Conservation (phyloP, 23 red algal genomes). For the Pyropia yezoensis region DNA sequence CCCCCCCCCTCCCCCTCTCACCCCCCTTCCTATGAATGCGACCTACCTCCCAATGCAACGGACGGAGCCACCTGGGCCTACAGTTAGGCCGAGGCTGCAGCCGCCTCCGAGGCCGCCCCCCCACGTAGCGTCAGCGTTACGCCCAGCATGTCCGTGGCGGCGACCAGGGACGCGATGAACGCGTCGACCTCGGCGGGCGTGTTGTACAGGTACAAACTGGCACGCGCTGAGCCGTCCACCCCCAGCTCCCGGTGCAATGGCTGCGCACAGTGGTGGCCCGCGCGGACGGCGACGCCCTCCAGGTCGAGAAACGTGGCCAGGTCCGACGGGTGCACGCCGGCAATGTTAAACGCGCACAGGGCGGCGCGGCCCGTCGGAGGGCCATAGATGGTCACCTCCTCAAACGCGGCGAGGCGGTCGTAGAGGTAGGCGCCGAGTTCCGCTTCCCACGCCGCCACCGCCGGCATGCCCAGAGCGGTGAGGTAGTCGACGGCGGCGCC, state of each 20-base stretch:
- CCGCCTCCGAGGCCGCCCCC: too few species aligned
- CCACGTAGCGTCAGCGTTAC: conserved; percentile 38
- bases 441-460: conserved; percentile 56
- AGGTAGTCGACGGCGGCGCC: conserved; percentile 81
- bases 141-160: conserved; percentile 67
- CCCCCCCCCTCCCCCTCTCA: too few species aligned
- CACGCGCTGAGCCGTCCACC: conserved; percentile 58
- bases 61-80: too few species aligned
- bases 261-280: conserved; percentile 97
- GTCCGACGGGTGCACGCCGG: conserved; percentile 80
- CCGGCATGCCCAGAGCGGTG: conserved; percentile 53
- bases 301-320: conserved; percentile 84
- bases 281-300: conserved; percentile 91
- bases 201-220: conserved; percentile 94
- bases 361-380: conserved; percentile 60
- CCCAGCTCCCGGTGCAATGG: conserved; percentile 73
- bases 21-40: too few species aligned
- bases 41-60: too few species aligned
- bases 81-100: too few species aligned
- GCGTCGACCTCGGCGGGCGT: conserved; percentile 75
- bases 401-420: conserved; percentile 33
- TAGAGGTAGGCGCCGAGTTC: conserved; percentile 72
- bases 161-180: conserved; percentile 60
- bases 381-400: conserved; percentile 81
- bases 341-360: conserved; percentile 85